Evolutionary conservation across 768 basidiomycete genomes (phyloP).

Genomic region (Termitomyces eurrhizus): DNA sequence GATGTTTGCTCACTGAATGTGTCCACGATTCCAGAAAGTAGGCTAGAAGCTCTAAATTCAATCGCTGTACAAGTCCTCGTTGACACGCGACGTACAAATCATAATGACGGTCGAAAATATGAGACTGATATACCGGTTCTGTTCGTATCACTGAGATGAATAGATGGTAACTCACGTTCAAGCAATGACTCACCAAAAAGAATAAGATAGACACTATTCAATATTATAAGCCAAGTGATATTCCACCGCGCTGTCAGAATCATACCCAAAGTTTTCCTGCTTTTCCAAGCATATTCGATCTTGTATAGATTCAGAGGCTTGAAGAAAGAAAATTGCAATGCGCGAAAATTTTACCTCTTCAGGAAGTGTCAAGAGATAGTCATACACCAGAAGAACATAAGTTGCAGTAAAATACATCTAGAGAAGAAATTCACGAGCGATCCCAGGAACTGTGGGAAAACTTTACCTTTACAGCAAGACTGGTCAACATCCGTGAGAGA

Average conservation of each 20-base stretch:
- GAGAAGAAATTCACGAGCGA: not conserved
- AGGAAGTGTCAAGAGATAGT: constrained; percentile 16
- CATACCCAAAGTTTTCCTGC: constrained; percentile 8
- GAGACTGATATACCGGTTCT: constrained; percentile 20
- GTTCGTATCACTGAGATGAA: not conserved
- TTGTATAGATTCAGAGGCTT: not conserved
- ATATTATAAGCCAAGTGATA: not conserved
- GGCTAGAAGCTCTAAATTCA: constrained; percentile 4
- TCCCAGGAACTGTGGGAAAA: not conserved
- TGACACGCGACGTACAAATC: constrained; percentile 7
- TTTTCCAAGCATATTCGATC: constrained; percentile 18
- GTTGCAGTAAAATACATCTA: constrained; percentile 11
- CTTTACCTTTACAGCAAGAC: constrained; percentile 1
- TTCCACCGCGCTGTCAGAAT: not conserved
- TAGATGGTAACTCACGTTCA: not conserved
- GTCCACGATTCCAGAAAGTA: constrained; percentile 14
- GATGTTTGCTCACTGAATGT: constrained; percentile 4
- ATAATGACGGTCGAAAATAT: constrained; percentile 11
- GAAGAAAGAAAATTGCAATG: not conserved
- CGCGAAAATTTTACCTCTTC: constrained; percentile 8
- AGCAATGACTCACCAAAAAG: constrained; percentile 11
- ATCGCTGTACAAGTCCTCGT: not conserved
- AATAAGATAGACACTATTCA: constrained; percentile 13
- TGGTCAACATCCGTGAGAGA: not conserved
- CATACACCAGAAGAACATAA: constrained; percentile 15